Conservation (phyloP, 2,329 filamentous ascomycete genomes). For the Phialemoniopsis sp. region DNA sequence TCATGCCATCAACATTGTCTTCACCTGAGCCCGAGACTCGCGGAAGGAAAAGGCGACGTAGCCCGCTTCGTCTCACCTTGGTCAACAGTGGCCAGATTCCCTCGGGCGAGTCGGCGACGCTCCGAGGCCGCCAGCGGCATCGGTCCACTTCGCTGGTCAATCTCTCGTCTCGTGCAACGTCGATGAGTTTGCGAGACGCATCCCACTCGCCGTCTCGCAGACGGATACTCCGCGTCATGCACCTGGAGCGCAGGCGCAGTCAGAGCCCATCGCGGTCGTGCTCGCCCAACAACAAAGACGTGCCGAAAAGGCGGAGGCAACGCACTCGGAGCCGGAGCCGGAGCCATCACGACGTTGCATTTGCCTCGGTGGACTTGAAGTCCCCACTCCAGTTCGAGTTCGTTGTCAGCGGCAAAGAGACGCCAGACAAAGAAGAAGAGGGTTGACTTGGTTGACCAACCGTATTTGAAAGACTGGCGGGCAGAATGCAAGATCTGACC, state of each 20-base stretch:
- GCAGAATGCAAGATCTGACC: too few relatives aligned
- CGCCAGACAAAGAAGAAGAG: background rate
- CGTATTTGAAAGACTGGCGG: too few relatives aligned
- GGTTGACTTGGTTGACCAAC: background rate
- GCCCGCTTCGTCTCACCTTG: conserved; percentile 17
- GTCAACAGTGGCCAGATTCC: conserved; percentile 18
- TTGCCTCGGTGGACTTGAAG: conserved; percentile 4
- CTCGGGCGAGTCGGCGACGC: conserved; percentile 31
- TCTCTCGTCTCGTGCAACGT: conserved; percentile 15
- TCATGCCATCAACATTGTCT: background rate
- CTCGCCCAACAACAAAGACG: conserved; percentile 13
- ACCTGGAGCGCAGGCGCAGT: conserved; percentile 24
- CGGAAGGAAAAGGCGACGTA: conserved; percentile 29
- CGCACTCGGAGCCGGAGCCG: conserved; percentile 32
- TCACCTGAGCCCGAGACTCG: conserved; percentile 27
- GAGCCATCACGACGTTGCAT: conserved; percentile 10
- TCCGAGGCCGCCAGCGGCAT: conserved; percentile 33
- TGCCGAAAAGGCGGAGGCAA: conserved; percentile 24
- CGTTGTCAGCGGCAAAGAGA: conserved; percentile 1
- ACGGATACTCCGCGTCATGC: conserved; percentile 22
- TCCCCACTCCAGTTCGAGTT: conserved; percentile 7
- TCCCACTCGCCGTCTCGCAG: conserved; percentile 23
- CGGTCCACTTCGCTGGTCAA: conserved; percentile 28
- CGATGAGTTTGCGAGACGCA: conserved; percentile 12
- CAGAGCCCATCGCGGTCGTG: conserved; percentile 31